These are phyloP conservation scores for Nicotiana knightiana DNA, from an alignment of 257 asterid species.

Conservation along the genomic window DNA sequence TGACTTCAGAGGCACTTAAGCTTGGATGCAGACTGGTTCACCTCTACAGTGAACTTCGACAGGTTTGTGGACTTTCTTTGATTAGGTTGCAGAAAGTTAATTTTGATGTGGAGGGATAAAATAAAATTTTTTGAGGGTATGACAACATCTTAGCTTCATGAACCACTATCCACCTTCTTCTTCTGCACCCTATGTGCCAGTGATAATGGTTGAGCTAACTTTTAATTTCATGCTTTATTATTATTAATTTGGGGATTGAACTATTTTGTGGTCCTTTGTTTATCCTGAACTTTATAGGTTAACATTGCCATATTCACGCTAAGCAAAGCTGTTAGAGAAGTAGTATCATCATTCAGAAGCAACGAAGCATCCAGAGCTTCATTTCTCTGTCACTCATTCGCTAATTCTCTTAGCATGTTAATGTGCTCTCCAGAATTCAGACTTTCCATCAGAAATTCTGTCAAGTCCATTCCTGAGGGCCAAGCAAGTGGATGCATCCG, in stretches of 20 bases:
- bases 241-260: slow-evolving; percentile 8
- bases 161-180: not conserved
- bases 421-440: slow-evolving; percentile 62
- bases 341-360: slow-evolving; percentile 26
- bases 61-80: slow-evolving; percentile 47
- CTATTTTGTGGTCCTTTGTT: slow-evolving; percentile 23
- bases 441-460: slow-evolving; percentile 64
- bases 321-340: slow-evolving; percentile 64
- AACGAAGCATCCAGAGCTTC: slow-evolving; percentile 25
- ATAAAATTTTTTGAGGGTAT: not conserved
- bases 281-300: slow-evolving; percentile 54
- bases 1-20: slow-evolving; percentile 43
- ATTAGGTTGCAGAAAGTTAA: not conserved
- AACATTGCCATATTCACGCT: slow-evolving; percentile 60
- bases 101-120: not conserved
- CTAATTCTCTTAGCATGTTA: slow-evolving; percentile 51
- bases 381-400: slow-evolving; percentile 24
- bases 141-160: not conserved
- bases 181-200: slow-evolving; percentile 8
- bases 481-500: slow-evolving; percentile 76
- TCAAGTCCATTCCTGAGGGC: slow-evolving; percentile 85
- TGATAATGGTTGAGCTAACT: not conserved
- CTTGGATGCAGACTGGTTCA: slow-evolving; percentile 69
- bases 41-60: slow-evolving; percentile 90
- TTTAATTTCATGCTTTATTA: not conserved